phyloP scores from a whole-genome alignment of 2,329 filamentous ascomycete genomes.

The Fusarium begoniae region DNA sequence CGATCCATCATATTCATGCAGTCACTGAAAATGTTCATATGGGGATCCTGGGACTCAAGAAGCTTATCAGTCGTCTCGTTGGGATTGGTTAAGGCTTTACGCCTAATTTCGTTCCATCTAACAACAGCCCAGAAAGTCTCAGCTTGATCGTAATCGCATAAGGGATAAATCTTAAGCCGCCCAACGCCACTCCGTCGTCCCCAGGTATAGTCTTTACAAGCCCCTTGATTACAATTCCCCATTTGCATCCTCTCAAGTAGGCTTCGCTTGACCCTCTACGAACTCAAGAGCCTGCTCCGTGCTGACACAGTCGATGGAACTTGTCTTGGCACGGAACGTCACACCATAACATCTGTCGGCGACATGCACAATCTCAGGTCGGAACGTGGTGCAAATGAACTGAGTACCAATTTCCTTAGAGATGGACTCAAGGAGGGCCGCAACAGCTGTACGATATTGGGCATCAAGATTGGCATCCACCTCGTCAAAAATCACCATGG shows the following conservation, averaged over 20 bases:
- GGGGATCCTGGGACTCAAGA: constrained; percentile 2
- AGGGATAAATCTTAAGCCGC: constrained; percentile 38
- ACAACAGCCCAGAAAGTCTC: constrained; percentile 24
- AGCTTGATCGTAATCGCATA: constrained; percentile 37
- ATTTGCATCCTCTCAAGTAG: constrained; percentile 29
- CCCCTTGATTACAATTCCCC: constrained; percentile 7
- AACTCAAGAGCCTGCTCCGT: constrained; percentile 91
- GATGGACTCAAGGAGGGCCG: constrained; percentile 84
- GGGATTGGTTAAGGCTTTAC: constrained; percentile 19
- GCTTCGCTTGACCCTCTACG: constrained; percentile 80
- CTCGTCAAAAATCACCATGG: constrained; percentile 99
- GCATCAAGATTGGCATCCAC: constrained; percentile 98
- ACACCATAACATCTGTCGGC: constrained; percentile 99
- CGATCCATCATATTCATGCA: not conserved
- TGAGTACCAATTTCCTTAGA: constrained; percentile 74
- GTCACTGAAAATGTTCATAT: constrained; percentile 9
- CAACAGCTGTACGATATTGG: constrained; percentile 96
- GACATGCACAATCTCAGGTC: constrained; percentile 93
- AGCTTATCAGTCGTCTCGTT: constrained; percentile 26
- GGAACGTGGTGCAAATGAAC: constrained; percentile 99
- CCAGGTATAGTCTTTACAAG: constrained; percentile 34
- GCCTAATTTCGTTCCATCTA: constrained; percentile 20
- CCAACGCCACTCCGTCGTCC: constrained; percentile 39
- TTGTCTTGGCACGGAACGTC: constrained; percentile 92
- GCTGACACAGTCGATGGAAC: constrained; percentile 89